These are phyloP conservation scores for Falciphora oryzae DNA, from an alignment of 2,329 filamentous ascomycete species.

Conservation along the genomic window DNA sequence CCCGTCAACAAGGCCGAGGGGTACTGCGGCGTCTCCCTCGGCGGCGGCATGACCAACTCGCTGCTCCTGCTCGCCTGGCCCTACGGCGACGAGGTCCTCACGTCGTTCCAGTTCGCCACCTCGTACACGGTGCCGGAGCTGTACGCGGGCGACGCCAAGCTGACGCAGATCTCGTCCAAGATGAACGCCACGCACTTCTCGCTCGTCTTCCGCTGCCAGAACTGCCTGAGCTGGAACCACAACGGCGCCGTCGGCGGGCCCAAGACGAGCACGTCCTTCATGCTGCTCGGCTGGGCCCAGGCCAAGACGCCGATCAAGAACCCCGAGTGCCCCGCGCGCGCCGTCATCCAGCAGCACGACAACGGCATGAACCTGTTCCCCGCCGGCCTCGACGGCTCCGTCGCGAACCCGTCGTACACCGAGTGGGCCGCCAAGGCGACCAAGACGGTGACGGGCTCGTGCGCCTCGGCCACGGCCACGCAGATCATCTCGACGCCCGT, in stretches of 20 bases:
- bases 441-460: constrained; percentile 23
- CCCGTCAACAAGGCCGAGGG: constrained; percentile 38
- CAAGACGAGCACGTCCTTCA: constrained; percentile 21
- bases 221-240: constrained; percentile 43
- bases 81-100: constrained; percentile 39
- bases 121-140: constrained; percentile 49
- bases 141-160: constrained; percentile 52
- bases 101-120: constrained; percentile 45
- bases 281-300: constrained; percentile 46
- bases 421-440: constrained; percentile 26
- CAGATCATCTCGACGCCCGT: background rate
- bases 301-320: constrained; percentile 31
- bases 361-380: constrained; percentile 27
- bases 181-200: constrained; percentile 51
- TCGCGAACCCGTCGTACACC: constrained; percentile 25
- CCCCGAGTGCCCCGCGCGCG: constrained; percentile 24
- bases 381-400: constrained; percentile 20
- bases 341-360: constrained; percentile 26
- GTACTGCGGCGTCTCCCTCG: constrained; percentile 48
- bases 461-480: constrained; percentile 11
- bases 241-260: constrained; percentile 34
- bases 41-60: constrained; percentile 46
- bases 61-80: constrained; percentile 49
- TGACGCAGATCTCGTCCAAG: constrained; percentile 48
- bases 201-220: constrained; percentile 53